Base-by-base conservation (phyloP, 257 asterid genomes). In the Solanum lycopersicoides region DNA sequence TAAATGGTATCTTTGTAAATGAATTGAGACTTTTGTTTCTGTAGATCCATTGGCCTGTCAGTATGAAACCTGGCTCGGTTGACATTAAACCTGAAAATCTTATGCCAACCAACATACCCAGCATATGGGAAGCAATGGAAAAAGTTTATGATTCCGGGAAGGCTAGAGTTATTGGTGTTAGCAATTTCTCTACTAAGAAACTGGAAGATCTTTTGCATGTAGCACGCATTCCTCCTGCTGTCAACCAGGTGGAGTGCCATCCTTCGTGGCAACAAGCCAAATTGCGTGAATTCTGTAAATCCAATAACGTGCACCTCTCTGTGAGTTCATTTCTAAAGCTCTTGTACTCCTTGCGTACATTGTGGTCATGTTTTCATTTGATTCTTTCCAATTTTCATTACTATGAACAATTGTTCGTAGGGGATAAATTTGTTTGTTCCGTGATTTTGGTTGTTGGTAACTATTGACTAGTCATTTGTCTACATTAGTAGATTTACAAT, bases 181-280 rank as follows among this genome's bases (percentile, higher is more conserved):
- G 98, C 93, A 94, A 95, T 88, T 92, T 95, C 90, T 93, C 98
- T 3, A 59, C 83, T 28, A 95, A 94, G 89, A 95, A 94, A 88
- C 91, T 95, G 84, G 91, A 92, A 63, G 96, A 94, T 88, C 88
- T 95, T 75, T 89, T 95, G 92, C 86, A 88, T 72, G 60, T 91
- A 34, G 97, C 98, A 5, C 94, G 94, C 37, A 77, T 94, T 89
- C 95, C 95, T 72, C 98, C 98, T 32, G 95, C 98, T 85, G 98
- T 93, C 68, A 84, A 94, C 88, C 98, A 95, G 90, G 98, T 95
- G 42, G 98, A 95, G 87, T 95, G 98, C 82, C 98, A 95, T 90
- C 98, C 98, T 87, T 82, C 92, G 1, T 95, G 98, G 98, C 97
- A 93, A 87, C 98, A 94, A 90, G 4, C 91, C 44, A 94, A 94